These are phyloP conservation scores for Trichoderma lentiforme DNA, from an alignment of 2,329 filamentous ascomycete species.

Conservation along the genomic window DNA sequence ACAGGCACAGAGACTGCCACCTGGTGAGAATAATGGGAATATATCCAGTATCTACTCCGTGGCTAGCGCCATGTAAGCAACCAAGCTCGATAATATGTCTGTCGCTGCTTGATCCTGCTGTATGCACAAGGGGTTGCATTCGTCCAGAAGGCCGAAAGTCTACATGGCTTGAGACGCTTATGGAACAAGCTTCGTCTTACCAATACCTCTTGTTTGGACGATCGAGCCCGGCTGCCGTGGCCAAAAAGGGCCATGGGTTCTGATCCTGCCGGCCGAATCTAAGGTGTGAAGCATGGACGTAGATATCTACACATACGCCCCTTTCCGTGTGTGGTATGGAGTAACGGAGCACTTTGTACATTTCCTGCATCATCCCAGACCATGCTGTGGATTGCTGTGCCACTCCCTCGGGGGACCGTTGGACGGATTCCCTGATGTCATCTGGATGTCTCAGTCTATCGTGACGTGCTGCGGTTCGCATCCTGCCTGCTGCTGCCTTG, in stretches of 20 bases:
- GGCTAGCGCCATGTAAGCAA: conserved; percentile 2
- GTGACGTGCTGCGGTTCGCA: conserved; percentile 14
- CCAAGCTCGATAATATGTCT: not conserved
- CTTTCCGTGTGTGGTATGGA: not conserved
- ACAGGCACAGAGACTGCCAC: not conserved
- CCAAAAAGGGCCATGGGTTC: not conserved
- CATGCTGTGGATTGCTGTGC: not conserved
- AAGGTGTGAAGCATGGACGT: not conserved
- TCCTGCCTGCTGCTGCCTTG: not conserved
- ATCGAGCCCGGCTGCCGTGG: not conserved
- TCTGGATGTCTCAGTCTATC: conserved; percentile 11
- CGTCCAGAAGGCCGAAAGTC: not conserved
- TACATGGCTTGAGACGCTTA: not conserved
- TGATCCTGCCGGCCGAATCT: not conserved
- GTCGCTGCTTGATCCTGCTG: not conserved
- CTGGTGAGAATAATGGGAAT: not conserved
- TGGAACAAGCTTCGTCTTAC: conserved; percentile 1
- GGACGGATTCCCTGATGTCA: conserved; percentile 3
- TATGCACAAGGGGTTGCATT: conserved; percentile 4
- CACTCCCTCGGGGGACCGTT: not conserved
- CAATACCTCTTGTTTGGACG: not conserved
- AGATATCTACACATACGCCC: not conserved
- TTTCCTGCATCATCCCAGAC: not conserved
- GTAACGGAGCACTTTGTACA: not conserved
- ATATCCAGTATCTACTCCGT: not conserved